phyloP scores from a whole-genome alignment of 169 alveolate genomes.

The Plasmodium gonderi region DNA sequence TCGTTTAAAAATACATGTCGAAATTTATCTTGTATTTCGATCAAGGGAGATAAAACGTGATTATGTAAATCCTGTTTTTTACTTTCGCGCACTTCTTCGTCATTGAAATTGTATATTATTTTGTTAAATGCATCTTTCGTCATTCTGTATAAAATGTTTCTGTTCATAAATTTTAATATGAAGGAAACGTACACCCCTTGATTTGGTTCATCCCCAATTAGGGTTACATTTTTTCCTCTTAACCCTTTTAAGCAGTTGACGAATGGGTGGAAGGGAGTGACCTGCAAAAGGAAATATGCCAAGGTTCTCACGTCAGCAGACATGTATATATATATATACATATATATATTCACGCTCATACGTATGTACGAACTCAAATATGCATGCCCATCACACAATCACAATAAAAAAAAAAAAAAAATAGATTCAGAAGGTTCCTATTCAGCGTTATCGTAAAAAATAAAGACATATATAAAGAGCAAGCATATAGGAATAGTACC shows the following conservation, averaged over 20 bases:
- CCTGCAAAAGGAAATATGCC: neutral
- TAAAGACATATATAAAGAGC: neutral
- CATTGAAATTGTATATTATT: constrained; percentile 29
- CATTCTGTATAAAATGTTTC: constrained; percentile 20
- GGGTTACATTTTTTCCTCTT: constrained; percentile 46
- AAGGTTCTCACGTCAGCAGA: too few relatives aligned
- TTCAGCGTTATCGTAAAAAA: too few relatives aligned
- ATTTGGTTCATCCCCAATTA: neutral
- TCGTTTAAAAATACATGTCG: constrained; percentile 34
- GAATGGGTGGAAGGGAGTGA: neutral
- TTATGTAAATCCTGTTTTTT: neutral
- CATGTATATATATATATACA: neutral
- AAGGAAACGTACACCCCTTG: constrained; percentile 53
- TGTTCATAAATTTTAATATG: constrained; percentile 24
- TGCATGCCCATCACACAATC: neutral
- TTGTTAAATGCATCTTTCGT: constrained; percentile 31
- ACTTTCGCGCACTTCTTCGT: neutral
- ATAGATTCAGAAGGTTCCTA: neutral
- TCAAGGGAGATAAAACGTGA: neutral
- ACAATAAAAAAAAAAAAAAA: neutral
- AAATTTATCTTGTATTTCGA: constrained; percentile 41
- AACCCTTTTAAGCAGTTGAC: constrained; percentile 27
- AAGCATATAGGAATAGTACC: neutral
- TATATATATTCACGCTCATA: neutral
- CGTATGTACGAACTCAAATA: neutral